These are phyloP conservation scores for Phaffomyces antillensis DNA, from an alignment of 805 yeast species.

Conservation along the genomic window DNA sequence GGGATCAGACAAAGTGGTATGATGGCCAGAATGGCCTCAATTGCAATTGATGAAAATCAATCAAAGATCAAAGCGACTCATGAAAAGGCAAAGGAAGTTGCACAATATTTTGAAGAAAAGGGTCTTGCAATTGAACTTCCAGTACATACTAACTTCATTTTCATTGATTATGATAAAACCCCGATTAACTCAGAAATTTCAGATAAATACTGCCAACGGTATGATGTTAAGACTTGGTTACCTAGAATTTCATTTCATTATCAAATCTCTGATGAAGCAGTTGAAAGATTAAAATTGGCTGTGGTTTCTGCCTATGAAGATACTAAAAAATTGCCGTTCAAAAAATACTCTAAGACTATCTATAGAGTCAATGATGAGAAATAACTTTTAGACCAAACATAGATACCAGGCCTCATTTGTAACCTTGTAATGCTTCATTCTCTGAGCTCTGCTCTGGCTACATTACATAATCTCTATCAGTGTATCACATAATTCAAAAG, in stretches of 20 bases:
- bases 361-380: slow-evolving; percentile 3
- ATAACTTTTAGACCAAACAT: not conserved
- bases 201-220: slow-evolving; percentile 45
- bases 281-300: slow-evolving; percentile 21
- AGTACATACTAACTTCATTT: slow-evolving; percentile 78
- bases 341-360: slow-evolving; percentile 1
- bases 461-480: no score
- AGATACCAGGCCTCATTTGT: no score
- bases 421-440: no score
- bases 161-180: slow-evolving; percentile 43
- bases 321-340: slow-evolving; percentile 11
- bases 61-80: slow-evolving; percentile 43
- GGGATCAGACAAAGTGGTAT: slow-evolving; percentile 87
- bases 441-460: no score
- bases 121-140: slow-evolving; percentile 61
- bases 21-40: slow-evolving; percentile 68
- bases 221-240: slow-evolving; percentile 52
- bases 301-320: slow-evolving; percentile 33
- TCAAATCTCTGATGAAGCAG: slow-evolving; percentile 17
- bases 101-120: slow-evolving; percentile 40
- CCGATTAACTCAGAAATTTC: slow-evolving; percentile 52
- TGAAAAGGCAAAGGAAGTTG: slow-evolving; percentile 42
- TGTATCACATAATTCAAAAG: no score
- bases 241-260: slow-evolving; percentile 62
- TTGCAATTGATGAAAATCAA: slow-evolving; percentile 66